Evolutionary conservation across 805 yeast genomes (phyloP).

Genomic region (Sugiyamaella boreocaroliniensis): DNA sequence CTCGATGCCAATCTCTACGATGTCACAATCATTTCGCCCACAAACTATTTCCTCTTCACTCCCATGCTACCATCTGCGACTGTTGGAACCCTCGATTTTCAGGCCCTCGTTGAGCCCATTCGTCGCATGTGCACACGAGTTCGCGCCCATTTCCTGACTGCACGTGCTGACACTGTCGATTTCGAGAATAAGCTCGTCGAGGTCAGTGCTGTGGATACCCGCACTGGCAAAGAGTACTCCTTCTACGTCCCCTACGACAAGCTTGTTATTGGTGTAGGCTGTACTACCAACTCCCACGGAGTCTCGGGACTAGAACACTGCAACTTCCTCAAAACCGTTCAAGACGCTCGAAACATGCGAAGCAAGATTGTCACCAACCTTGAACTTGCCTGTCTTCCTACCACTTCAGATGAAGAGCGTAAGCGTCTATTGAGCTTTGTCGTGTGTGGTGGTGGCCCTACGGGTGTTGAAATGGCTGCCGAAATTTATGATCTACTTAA

Average conservation of each 20-base stretch:
- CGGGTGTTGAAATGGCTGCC: conserved; percentile 70
- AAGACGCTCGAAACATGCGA: conserved; percentile 53
- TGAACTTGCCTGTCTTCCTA: conserved; percentile 59
- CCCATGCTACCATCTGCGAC: conserved; percentile 67
- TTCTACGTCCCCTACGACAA: conserved; percentile 70
- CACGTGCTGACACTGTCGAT: conserved; percentile 52
- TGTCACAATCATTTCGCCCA: conserved; percentile 61
- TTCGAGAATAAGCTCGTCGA: conserved; percentile 52
- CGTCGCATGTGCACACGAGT: conserved; percentile 47
- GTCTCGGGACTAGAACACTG: conserved; percentile 62
- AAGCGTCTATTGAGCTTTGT: conserved; percentile 55
- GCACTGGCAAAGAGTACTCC: conserved; percentile 34
- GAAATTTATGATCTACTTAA: conserved; percentile 60
- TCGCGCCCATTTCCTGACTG: conserved; percentile 58
- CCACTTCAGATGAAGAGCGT: conserved; percentile 57
- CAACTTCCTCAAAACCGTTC: conserved; percentile 57
- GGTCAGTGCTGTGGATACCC: conserved; percentile 41
- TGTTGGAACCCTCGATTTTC: conserved; percentile 61
- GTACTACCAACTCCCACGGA: conserved; percentile 62
- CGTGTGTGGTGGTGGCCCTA: conserved; percentile 71
- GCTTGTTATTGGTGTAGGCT: conserved; percentile 62
- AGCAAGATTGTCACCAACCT: conserved; percentile 48
- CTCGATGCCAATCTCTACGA: conserved; percentile 51
- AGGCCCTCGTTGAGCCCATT: conserved; percentile 58
- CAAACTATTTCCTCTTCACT: conserved; percentile 62